phyloP scores from a whole-genome alignment of 2,329 filamentous ascomycete species.

The Colletotrichum coccodes region DNA sequence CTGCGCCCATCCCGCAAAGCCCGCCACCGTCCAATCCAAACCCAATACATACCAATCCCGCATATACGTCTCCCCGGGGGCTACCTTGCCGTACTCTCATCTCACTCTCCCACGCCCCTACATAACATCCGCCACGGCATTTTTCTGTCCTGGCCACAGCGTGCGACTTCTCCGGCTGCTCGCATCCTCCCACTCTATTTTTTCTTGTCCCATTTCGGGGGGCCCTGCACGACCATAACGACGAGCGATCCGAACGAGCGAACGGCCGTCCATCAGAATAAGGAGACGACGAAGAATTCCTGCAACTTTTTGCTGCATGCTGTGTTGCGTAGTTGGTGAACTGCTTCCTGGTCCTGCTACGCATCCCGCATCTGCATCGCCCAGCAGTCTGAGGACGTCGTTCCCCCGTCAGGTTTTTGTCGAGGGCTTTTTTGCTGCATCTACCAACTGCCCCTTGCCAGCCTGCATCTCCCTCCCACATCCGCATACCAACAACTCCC shows the following conservation, averaged over 20 bases:
- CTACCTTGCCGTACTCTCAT: neutral
- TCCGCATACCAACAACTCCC: slow-evolving; percentile 4
- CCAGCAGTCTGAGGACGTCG: neutral
- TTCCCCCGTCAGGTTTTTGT: neutral
- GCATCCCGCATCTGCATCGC: slow-evolving; percentile 12
- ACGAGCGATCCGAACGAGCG: slow-evolving; percentile 27
- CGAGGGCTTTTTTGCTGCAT: slow-evolving; percentile 23
- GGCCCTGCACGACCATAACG: slow-evolving; percentile 20
- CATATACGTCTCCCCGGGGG: slow-evolving; percentile 1
- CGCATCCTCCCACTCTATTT: slow-evolving; percentile 8
- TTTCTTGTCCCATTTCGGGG: slow-evolving; percentile 26
- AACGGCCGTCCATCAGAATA: slow-evolving; percentile 12
- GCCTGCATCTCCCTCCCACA: slow-evolving; percentile 24
- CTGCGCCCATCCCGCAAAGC: slow-evolving; percentile 29
- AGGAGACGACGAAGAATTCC: neutral
- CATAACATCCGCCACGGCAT: slow-evolving; percentile 31
- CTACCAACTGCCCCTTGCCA: slow-evolving; percentile 20
- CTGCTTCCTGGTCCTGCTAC: neutral
- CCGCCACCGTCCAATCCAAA: slow-evolving; percentile 27
- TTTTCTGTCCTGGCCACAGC: slow-evolving; percentile 18
- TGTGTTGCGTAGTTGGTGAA: slow-evolving; percentile 7
- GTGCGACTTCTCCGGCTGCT: slow-evolving; percentile 24
- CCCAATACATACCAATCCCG: slow-evolving; percentile 12
- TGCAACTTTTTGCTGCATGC: slow-evolving; percentile 24
- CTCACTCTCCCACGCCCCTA: slow-evolving; percentile 16